Percentiles rank a stretch among this genome's conserved stretches.
phyloP scores from a whole-genome alignment of 176 grass and related monocot genomes.

The Phragmites australis region DNA sequence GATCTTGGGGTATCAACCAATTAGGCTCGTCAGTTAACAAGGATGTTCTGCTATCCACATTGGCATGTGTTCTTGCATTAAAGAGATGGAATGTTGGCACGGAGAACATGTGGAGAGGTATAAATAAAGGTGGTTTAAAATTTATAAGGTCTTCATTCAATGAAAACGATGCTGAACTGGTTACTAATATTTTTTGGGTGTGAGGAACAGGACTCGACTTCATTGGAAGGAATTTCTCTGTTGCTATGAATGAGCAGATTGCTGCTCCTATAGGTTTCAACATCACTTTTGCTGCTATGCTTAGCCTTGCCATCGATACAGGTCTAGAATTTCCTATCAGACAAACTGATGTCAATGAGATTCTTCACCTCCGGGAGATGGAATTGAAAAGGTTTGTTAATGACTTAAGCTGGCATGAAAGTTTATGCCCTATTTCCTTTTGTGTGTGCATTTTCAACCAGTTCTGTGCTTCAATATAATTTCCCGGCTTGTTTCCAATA shows the following conservation, averaged over 20 bases:
- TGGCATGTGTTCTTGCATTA: conserved; percentile 76
- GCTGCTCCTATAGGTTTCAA: conserved; percentile 66
- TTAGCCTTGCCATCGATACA: conserved; percentile 56
- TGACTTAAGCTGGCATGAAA: background rate
- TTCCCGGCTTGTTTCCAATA: too few species aligned
- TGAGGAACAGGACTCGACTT: conserved; percentile 53
- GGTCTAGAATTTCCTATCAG: conserved; percentile 48
- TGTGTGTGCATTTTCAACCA: background rate
- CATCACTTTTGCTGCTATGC: conserved; percentile 65
- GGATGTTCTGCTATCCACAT: conserved; percentile 54
- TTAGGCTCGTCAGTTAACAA: conserved; percentile 37
- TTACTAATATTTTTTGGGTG: background rate
- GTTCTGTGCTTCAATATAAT: too few species aligned
- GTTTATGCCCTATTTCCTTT: background rate
- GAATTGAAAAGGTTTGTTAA: conserved; percentile 62
- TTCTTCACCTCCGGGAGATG: conserved; percentile 41
- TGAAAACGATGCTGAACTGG: conserved; percentile 29
- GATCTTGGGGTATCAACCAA: conserved; percentile 55
- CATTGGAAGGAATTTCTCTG: conserved; percentile 53
- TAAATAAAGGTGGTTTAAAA: background rate
- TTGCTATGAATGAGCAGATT: conserved; percentile 44
- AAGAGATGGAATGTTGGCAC: conserved; percentile 66
- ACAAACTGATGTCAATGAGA: conserved; percentile 27
- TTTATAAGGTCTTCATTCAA: background rate
- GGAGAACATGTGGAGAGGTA: conserved; percentile 69